Evolutionary conservation across 768 basidiomycete genomes (phyloP), one percentile per base, ranked within the genome.

Genomic region (Paxillus rubicundulus): DNA sequence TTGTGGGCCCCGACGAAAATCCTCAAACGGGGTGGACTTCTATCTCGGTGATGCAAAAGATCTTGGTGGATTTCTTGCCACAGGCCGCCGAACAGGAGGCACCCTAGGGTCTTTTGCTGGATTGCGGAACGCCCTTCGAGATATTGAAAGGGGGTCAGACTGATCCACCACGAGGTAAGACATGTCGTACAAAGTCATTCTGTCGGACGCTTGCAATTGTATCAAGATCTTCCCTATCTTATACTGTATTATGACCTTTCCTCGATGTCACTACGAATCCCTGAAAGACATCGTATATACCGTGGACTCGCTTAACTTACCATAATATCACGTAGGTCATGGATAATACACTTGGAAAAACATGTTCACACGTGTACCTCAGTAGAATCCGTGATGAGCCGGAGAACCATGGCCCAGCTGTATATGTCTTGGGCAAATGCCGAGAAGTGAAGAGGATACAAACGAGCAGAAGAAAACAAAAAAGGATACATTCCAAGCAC

Each of bases 361-460:
- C 9, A 24, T 21, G 9, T 17, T 48, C 51, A 27, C 39, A 14
- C 20, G 4, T 14, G 17, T 14, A 9, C 34, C 16, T 1, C 30
- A 14, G 2, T 10, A 37, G 18, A 44, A 38, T 48, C 33, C 33
- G 43, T 24, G 47, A 12, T 55, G 39, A 28, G 47, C 59, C 52
- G 51, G 49, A 43, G 12, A 37, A 51, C 41, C 18, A 30, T 50
- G 37, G 43, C 62, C 52, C 53, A 53, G 56, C 45, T 40, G 42
- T 14, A 39, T 52, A 37, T 47, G 55, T 59, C 51, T 61, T 20
- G 37, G 47, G 48, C 59, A 45, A 46, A 32, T 42, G 41, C 45
- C 42, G 50, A 56, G 49, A 55, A 36, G 53, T 28, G 57, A 46
- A 50, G 57, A 46, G 49, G 43, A 36, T 55, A 65, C 64, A 59